Conservation (phyloP, 169 alveolate species). For the Neospora caninum region DNA sequence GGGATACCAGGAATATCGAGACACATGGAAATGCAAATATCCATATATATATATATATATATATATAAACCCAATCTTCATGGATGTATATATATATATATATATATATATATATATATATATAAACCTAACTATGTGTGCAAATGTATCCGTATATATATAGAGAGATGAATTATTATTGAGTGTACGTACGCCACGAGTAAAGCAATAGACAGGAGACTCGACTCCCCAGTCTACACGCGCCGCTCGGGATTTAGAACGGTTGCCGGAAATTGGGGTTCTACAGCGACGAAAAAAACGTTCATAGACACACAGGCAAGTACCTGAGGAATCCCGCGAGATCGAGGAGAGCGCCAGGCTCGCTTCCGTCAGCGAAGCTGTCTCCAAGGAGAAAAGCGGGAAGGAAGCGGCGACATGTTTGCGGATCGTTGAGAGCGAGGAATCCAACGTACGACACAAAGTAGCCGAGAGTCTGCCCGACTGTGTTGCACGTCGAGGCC, state of each 20-base stretch:
- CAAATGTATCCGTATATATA: background rate
- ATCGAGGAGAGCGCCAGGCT: slow-evolving; percentile 17
- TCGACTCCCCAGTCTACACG: no score
- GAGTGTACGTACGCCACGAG: background rate
- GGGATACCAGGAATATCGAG: no score
- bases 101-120: background rate
- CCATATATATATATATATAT: background rate
- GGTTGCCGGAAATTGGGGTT: no score
- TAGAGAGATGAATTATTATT: no score
- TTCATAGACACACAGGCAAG: no score
- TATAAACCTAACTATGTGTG: background rate
- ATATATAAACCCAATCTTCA: background rate
- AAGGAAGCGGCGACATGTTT: slow-evolving; percentile 12
- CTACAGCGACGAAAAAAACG: no score
- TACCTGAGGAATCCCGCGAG: slow-evolving; percentile 43
- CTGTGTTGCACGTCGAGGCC: slow-evolving; percentile 75
- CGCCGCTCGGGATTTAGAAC: no score
- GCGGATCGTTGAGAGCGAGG: slow-evolving; percentile 70
- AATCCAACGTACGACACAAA: slow-evolving; percentile 72
- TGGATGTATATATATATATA: background rate
- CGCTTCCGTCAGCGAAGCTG: background rate
- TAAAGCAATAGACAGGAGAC: no score
- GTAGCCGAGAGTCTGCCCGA: slow-evolving; percentile 78
- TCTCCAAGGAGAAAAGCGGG: background rate
- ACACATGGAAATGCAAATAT: no score